Evolutionary conservation across 441 rosid genomes (phyloP).

Genomic region (Populus hybrid): DNA sequence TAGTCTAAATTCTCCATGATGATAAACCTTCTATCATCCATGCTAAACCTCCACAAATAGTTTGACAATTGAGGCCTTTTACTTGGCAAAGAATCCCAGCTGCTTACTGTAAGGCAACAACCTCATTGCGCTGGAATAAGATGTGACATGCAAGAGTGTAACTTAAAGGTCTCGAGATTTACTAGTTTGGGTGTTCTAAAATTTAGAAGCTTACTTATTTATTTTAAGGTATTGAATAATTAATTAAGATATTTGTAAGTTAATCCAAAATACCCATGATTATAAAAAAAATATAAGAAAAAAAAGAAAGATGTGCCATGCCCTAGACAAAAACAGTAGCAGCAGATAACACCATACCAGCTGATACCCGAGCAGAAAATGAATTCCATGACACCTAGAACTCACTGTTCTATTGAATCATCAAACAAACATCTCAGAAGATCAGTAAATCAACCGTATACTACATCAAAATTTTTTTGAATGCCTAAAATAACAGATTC

Average conservation of each 20-base stretch:
- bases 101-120: too few relatives aligned
- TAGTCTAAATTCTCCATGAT: neutral
- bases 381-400: neutral
- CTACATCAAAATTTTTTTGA: neutral
- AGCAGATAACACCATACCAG: neutral
- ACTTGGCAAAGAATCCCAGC: neutral
- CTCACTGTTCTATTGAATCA: too few relatives aligned
- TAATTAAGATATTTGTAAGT: too few relatives aligned
- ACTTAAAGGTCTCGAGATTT: fast-evolving
- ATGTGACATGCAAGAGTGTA: neutral
- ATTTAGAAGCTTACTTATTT: too few relatives aligned
- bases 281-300: too few relatives aligned
- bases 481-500: neutral
- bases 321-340: neutral
- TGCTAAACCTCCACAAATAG: neutral
- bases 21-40: neutral
- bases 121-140: too few relatives aligned
- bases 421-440: neutral
- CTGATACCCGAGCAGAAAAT: neutral
- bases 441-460: neutral
- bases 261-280: too few relatives aligned
- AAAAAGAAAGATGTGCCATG: too few relatives aligned
- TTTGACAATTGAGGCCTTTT: neutral
- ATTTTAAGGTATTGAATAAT: too few relatives aligned
- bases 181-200: too few relatives aligned